Evolutionary conservation across 495 filamentous ascomycete genomes (phyloP).

Genomic region (Xylaria cubensis): DNA sequence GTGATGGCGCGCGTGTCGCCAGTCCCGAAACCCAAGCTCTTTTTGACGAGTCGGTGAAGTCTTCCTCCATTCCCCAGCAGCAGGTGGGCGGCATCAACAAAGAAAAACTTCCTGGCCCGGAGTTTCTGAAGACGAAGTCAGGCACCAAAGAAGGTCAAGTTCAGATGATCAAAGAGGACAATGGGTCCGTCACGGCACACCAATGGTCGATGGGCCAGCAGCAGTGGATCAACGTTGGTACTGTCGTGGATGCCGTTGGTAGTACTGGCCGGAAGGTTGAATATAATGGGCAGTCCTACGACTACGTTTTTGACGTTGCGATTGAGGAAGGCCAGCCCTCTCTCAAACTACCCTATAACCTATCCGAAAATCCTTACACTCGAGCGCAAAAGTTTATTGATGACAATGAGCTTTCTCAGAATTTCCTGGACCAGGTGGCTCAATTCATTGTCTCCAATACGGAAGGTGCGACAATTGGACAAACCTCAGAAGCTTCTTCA

Average conservation of each 20-base stretch:
- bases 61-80: slow-evolving; percentile 85
- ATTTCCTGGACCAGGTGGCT: slow-evolving; percentile 90
- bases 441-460: slow-evolving; percentile 93
- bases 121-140: slow-evolving; percentile 77
- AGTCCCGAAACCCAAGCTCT: slow-evolving; percentile 58
- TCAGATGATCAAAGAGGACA: slow-evolving; percentile 81
- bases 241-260: slow-evolving; percentile 87
- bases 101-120: slow-evolving; percentile 83
- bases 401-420: slow-evolving; percentile 88
- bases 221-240: slow-evolving; percentile 86
- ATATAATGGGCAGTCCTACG: slow-evolving; percentile 87
- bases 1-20: slow-evolving; percentile 73
- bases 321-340: slow-evolving; percentile 95
- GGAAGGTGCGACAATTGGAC: slow-evolving; percentile 79
- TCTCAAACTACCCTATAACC: slow-evolving; percentile 91
- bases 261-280: slow-evolving; percentile 75
- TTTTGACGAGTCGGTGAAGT: slow-evolving; percentile 82
- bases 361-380: slow-evolving; percentile 91
- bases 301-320: slow-evolving; percentile 98
- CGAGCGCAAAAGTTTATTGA: slow-evolving; percentile 89
- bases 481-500: slow-evolving; percentile 47
- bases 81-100: slow-evolving; percentile 81
- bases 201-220: slow-evolving; percentile 71
- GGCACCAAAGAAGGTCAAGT: slow-evolving; percentile 95
- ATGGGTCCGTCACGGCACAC: slow-evolving; percentile 81